phyloP scores from a whole-genome alignment of 2,329 filamentous ascomycete genomes.

The Xylariales sp. region DNA sequence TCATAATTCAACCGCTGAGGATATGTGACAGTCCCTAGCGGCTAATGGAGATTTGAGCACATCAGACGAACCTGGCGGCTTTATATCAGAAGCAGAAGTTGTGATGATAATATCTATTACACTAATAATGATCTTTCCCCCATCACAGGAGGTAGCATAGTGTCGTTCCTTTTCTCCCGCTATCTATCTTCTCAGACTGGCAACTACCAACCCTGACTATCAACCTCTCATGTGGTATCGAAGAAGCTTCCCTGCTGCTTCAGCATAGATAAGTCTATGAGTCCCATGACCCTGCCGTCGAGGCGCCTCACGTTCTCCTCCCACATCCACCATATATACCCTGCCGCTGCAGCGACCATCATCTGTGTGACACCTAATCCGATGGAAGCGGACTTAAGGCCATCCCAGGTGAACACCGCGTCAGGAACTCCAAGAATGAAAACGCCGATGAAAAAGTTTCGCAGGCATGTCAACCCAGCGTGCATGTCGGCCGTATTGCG shows the following conservation, averaged over 20 bases:
- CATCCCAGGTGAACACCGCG: slow-evolving; percentile 28
- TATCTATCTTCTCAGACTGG: no score
- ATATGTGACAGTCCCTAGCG: no score
- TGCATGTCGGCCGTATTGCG: slow-evolving; percentile 46
- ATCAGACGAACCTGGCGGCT: no score
- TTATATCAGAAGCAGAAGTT: no score
- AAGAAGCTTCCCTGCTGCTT: slow-evolving; percentile 42
- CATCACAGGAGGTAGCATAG: no score
- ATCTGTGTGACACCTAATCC: slow-evolving; percentile 39
- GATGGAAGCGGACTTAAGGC: slow-evolving; percentile 33
- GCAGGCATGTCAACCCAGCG: slow-evolving; percentile 35
- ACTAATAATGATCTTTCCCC: no score
- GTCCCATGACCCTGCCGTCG: slow-evolving; percentile 43
- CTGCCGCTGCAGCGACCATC: slow-evolving; percentile 29
- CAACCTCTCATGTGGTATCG: slow-evolving; percentile 24
- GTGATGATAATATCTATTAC: no score
- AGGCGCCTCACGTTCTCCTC: slow-evolving; percentile 36
- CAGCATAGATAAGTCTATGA: slow-evolving; percentile 39
- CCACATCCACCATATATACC: slow-evolving; percentile 35
- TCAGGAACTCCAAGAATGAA: slow-evolving; percentile 39
- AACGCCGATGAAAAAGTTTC: slow-evolving; percentile 35
- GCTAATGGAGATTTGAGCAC: no score
- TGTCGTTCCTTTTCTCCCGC: no score
- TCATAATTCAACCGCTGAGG: no score
- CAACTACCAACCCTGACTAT: no score